Evolutionary conservation across 2,329 filamentous ascomycete species (phyloP), one percentile per base, ranked within the genome.

Genomic region (Fusarium tjaetaba): DNA sequence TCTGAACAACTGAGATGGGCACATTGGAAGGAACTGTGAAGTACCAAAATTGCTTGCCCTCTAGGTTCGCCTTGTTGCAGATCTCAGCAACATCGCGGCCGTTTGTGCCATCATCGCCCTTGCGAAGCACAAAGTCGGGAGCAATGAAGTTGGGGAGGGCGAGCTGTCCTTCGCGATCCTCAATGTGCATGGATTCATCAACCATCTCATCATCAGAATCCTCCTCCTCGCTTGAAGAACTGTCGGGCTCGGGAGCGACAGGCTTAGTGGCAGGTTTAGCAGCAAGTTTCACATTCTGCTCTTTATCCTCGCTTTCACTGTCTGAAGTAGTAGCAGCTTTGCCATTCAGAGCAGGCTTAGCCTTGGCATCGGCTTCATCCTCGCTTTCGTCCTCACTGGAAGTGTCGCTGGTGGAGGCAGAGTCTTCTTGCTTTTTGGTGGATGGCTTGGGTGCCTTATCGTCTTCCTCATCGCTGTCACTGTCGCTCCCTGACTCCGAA

Each of bases 1-100:
- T 87, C 78, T 90, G 88, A 52, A 95, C 83, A 3, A 92, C 86
- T 16, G 88, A 89, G 64, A 95, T 87, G n/a, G 92, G 90, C 6
- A 94, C 84, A 16, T 89, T 89, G 11, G 90, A 88, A 5, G 93
- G 93, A 7, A 92, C 91, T 15, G 91, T 93, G 76, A 95, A 94
- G 80, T 94, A 93, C 93, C 93, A 95, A 67, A 95, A 85, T 79
- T 95, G 91, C 84, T 94, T 94, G 71, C 91, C 91, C 63, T 90
- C 84, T 13, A 92, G 80, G 75, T 89, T 88, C 61, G 87, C 86
- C 65, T 88, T 85, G 76, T 84, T 87, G 76, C 93, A 90, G 60
- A 92, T 81, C 28, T 87, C 83, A 14, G 86, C 80, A 67, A 89
- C 81, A 77, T 88, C 83, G 75, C 86, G 80, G 78, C 84, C 79